phyloP scores from a whole-genome alignment of 345 rosid species.

The Litchi chinensis region DNA sequence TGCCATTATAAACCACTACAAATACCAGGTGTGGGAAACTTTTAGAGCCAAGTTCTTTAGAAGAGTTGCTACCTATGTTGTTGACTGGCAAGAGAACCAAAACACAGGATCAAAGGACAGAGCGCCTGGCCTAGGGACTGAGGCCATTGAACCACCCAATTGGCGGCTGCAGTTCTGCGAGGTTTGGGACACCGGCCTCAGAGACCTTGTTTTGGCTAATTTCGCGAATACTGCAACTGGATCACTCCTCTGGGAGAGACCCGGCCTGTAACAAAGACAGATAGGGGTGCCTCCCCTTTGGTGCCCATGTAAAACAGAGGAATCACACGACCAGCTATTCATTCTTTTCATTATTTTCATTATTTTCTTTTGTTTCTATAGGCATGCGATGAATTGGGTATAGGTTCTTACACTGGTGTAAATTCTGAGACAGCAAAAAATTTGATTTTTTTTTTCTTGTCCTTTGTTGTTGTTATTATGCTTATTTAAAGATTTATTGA shows the following conservation, averaged over 20 bases:
- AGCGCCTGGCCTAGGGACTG: constrained; percentile 94
- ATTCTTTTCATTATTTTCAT: constrained; percentile 33
- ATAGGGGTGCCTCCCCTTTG: constrained; percentile 17
- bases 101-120: constrained; percentile 93
- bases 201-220: constrained; percentile 73
- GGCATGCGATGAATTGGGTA: constrained; percentile 28
- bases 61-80: constrained; percentile 94
- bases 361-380: constrained; percentile 18
- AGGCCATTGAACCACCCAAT: constrained; percentile 76
- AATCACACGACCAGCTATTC: constrained; percentile 25
- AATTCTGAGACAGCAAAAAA: constrained; percentile 29
- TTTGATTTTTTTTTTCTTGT: constrained; percentile 28
- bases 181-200: constrained; percentile 92
- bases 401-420: constrained; percentile 45
- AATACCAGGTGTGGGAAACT: constrained; percentile 95
- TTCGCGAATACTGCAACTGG: constrained; percentile 74
- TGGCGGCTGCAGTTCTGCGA: constrained; percentile 88
- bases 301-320: constrained; percentile 26
- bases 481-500: neutral
- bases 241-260: constrained; percentile 79
- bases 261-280: constrained; percentile 26
- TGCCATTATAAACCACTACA: constrained; percentile 84
- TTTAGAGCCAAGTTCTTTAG: constrained; percentile 87
- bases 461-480: constrained; percentile 15
- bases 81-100: constrained; percentile 89